Evolutionary conservation across 1,284 basidiomycete species (phyloP), one percentile per base, ranked within the genome.

Genomic region (Wallemia mellicola): DNA sequence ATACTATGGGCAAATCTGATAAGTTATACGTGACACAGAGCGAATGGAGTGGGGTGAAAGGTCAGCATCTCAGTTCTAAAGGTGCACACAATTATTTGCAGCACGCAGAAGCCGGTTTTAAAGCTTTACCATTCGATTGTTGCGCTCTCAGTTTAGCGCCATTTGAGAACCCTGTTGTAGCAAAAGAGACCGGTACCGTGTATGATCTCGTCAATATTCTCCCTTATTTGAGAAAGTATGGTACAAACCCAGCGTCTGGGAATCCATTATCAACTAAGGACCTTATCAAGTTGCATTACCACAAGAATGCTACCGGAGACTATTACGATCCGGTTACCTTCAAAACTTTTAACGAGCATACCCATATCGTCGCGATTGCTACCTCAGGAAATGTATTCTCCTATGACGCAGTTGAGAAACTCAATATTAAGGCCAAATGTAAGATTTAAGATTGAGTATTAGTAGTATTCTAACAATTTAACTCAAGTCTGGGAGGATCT

Each of bases 101-200:
- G 76, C 11, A 76, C 77, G 68, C 75, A 77, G 59, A 77, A 73
- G 61, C 71, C 75, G 38, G 38, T 5, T 60, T 73, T 74, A 61
- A 84, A 30, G 61, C 64, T 11, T 63, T 84, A 0, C 83, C 86
- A 5, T 89, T 85, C 65, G 87, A 95, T 71, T 92, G 82, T 66
- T 96, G 91, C 65, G 81, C 88, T 0, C 77, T 95, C 28, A 88
- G 87, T 5, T 83, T 92, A 63, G 87, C 92, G 68, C 86, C 83
- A 0, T 95, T 94, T 68, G 75, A 74, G 24, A 81, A 86, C 65
- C 91, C 91, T 0, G 89, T 94, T 5, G 88, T 86, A 65, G 83
- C 86, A 1, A 76, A 86, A 66, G 82, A 83, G 27, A 83, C 81
- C 0, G 83, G 84, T 11, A 72, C 71, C 58, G 82, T 85, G 7